phyloP scores from a whole-genome alignment of 129 eudicot species.

The Artemisia annua region DNA sequence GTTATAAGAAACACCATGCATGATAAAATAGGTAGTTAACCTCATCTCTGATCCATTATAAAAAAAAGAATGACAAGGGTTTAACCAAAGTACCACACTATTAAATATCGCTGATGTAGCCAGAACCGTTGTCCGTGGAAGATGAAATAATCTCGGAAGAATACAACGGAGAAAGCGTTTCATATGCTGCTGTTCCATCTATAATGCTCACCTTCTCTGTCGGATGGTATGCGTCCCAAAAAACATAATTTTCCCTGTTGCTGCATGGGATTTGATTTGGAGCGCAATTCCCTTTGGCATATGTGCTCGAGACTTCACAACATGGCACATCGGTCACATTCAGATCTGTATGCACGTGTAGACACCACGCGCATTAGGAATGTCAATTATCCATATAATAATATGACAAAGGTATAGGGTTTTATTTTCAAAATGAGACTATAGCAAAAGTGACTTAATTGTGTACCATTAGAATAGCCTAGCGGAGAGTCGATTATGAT shows the following conservation, averaged over 20 bases:
- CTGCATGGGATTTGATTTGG: slow-evolving; percentile 24
- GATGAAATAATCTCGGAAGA: too few species aligned
- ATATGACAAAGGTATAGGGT: too few species aligned
- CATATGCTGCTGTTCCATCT: slow-evolving; percentile 15
- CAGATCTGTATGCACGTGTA: too few species aligned
- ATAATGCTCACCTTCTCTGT: slow-evolving; percentile 22
- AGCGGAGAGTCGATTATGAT: slow-evolving; percentile 20
- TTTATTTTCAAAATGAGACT: neutral
- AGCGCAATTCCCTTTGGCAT: slow-evolving; percentile 19
- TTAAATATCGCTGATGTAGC: neutral
- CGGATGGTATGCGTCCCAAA: slow-evolving; percentile 33
- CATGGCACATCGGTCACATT: slow-evolving; percentile 7
- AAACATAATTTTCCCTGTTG: slow-evolving; percentile 27
- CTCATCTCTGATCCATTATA: too few species aligned
- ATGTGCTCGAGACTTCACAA: slow-evolving; percentile 12
- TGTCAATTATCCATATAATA: too few species aligned
- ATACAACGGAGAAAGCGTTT: too few species aligned
- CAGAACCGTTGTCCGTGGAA: too few species aligned
- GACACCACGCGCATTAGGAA: too few species aligned
- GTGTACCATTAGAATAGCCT: slow-evolving; percentile 19
- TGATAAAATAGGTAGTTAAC: too few species aligned
- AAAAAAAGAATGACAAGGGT: too few species aligned
- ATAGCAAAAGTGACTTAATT: neutral
- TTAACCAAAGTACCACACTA: neutral
- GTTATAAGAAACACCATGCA: too few species aligned